A percentile compares a stretch with the other conserved stretches of the same genome.
Evolutionary conservation across 2,329 filamentous ascomycete genomes (phyloP).

Genomic region (Zymoseptoria pseudotritici): DNA sequence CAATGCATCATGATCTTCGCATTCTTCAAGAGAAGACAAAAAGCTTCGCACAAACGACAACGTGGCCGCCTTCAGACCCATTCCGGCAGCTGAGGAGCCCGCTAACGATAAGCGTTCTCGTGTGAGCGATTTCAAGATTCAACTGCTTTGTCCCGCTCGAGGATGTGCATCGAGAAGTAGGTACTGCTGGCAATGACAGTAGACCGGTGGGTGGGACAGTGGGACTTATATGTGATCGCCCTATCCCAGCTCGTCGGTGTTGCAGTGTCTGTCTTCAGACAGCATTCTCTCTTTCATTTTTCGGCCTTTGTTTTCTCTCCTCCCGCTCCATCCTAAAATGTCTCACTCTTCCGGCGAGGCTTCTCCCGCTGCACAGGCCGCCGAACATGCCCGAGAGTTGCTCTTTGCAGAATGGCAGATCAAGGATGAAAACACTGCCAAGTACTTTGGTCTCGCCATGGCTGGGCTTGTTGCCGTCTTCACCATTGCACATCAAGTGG

Average conservation of each 20-base stretch:
- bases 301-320: not conserved
- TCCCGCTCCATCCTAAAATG: constrained; percentile 2
- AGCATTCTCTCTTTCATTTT: not conserved
- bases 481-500: constrained; percentile 10
- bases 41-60: not conserved
- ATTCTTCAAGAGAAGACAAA: not conserved
- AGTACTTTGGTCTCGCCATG: constrained; percentile 13
- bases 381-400: constrained; percentile 4
- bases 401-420: constrained; percentile 13
- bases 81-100: not conserved
- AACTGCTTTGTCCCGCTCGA: not conserved
- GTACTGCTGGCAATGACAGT: not conserved
- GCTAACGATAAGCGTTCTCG: not conserved
- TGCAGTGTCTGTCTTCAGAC: not conserved
- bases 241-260: not conserved
- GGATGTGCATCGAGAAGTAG: not conserved
- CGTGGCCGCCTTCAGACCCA: not conserved
- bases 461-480: constrained; percentile 10
- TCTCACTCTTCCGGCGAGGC: constrained; percentile 4
- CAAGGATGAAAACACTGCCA: constrained; percentile 12
- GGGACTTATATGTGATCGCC: not conserved
- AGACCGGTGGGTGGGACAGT: not conserved
- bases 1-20: not conserved
- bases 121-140: not conserved
- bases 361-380: constrained; percentile 1